Conservation (phyloP, 1,284 basidiomycete species). For the Chalciporus sp. region DNA sequence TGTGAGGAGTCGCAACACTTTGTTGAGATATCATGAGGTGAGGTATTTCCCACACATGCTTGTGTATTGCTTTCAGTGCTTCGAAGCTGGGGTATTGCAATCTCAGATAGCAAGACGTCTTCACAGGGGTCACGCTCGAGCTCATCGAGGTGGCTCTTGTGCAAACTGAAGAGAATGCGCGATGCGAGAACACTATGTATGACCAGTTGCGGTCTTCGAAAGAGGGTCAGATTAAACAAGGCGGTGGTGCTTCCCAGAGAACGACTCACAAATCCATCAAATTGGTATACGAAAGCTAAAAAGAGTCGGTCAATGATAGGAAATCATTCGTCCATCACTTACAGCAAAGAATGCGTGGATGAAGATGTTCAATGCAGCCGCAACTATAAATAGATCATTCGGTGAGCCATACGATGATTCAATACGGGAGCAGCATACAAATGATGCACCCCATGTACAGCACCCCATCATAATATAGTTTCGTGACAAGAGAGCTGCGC, state of each 20-base stretch:
- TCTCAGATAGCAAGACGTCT: too few relatives aligned
- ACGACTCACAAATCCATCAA: background rate
- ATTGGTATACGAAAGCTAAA: background rate
- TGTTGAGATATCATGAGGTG: too few relatives aligned
- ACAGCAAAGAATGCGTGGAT: background rate
- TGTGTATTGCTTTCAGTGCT: too few relatives aligned
- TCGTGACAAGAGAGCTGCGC: background rate
- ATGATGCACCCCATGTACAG: slow-evolving; percentile 6
- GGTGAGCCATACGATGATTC: background rate
- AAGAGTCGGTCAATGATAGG: background rate
- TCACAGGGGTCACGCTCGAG: too few relatives aligned
- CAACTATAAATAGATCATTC: background rate
- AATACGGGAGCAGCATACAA: background rate
- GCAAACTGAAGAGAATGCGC: background rate
- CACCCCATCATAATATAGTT: slow-evolving; percentile 1
- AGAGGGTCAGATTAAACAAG: background rate
- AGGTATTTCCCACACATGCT: too few relatives aligned
- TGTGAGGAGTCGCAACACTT: too few relatives aligned
- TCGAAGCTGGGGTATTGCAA: too few relatives aligned
- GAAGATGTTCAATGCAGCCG: background rate
- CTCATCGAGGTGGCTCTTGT: too few relatives aligned
- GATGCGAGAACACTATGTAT: background rate
- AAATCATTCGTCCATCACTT: background rate
- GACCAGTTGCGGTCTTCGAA: background rate
- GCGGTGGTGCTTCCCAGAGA: background rate